Conservation (phyloP, 108 stramenopile species). For the Chaetoceros muelleri region DNA sequence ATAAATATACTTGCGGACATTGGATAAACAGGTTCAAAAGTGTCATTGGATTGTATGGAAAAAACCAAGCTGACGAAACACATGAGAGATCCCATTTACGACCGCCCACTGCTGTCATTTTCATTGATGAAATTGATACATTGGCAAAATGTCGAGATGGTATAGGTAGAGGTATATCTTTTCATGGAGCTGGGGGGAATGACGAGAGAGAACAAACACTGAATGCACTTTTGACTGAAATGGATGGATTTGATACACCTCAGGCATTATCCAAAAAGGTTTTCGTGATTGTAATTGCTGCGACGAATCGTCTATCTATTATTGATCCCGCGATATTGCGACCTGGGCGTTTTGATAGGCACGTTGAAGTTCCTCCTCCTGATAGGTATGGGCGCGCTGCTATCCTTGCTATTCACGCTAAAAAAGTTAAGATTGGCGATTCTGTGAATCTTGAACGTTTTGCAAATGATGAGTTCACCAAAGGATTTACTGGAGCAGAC, state of each 20-base stretch:
- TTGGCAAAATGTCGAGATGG: slow-evolving; percentile 64
- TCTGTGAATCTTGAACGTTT: slow-evolving; percentile 31
- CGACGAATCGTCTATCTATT: slow-evolving; percentile 81
- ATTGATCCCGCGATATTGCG: slow-evolving; percentile 93
- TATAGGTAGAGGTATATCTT: slow-evolving; percentile 21
- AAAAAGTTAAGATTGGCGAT: slow-evolving; percentile 30
- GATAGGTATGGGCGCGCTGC: slow-evolving; percentile 69
- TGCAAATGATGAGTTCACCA: slow-evolving; percentile 24
- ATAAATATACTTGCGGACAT: background rate
- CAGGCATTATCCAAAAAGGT: slow-evolving; percentile 17
- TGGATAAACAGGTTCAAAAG: too few relatives aligned
- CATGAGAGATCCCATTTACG: slow-evolving; percentile 11
- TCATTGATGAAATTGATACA: slow-evolving; percentile 97
- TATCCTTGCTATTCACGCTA: slow-evolving; percentile 81
- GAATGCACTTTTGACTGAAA: slow-evolving; percentile 90
- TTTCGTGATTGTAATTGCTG: slow-evolving; percentile 86
- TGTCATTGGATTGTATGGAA: background rate
- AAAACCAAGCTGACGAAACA: background rate
- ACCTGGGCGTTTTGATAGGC: slow-evolving; percentile 88
- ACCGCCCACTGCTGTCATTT: slow-evolving; percentile 72
- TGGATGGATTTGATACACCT: slow-evolving; percentile 95
- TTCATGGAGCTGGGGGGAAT: too few relatives aligned
- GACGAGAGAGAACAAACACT: slow-evolving; percentile 94
- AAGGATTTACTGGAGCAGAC: slow-evolving; percentile 67
- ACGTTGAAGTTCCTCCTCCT: slow-evolving; percentile 81